phyloP scores from a whole-genome alignment of 257 asterid genomes.

The Solanum chilense region DNA sequence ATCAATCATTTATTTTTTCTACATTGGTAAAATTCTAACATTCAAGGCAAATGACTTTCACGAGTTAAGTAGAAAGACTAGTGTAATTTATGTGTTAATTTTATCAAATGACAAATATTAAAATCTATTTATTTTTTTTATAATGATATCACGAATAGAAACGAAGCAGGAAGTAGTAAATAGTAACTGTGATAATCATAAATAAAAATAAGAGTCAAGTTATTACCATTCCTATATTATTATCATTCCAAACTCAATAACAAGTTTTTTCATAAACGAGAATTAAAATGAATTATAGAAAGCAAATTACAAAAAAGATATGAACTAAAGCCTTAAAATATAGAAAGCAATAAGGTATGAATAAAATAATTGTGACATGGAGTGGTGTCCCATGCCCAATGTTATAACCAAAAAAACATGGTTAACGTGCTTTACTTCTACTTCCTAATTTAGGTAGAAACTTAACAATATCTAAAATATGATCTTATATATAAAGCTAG shows the following conservation, averaged over 20 bases:
- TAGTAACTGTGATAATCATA: no score
- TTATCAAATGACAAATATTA: no score
- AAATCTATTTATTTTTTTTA: no score
- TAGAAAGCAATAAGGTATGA: not conserved
- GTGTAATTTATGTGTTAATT: no score
- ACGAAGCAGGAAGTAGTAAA: fast-evolving
- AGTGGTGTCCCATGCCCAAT: not conserved
- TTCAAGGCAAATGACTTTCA: no score
- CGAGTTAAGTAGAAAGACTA: no score
- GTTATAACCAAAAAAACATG: not conserved
- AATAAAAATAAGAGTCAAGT: not conserved
- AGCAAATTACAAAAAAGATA: no score
- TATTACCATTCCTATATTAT: not conserved
- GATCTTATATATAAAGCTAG: no score
- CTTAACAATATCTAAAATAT: not conserved
- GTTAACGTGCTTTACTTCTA: not conserved
- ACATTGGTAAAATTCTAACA: no score
- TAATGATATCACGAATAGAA: no score
- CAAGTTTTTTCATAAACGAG: not conserved
- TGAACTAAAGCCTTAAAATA: not conserved
- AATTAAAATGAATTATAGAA: not conserved
- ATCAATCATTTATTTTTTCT: no score
- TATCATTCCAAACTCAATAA: not conserved
- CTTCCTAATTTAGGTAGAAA: not conserved
- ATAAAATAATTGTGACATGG: not conserved